Evolutionary conservation across 208 protist species (phyloP).

Genomic region (Acanthamoeba rhysodes): DNA sequence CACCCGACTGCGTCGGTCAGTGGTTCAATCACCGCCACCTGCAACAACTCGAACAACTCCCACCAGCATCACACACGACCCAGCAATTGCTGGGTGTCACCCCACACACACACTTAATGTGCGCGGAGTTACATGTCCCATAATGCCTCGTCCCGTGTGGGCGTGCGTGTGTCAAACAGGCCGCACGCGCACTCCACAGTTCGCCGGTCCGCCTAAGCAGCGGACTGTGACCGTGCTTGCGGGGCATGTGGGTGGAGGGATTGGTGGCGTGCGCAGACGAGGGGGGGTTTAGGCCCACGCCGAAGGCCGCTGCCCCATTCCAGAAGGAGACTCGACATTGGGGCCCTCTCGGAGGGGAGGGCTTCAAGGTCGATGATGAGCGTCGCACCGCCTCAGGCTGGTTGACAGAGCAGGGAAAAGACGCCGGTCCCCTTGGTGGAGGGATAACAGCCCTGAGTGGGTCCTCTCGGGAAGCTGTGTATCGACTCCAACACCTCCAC

Average conservation of each 20-base stretch:
- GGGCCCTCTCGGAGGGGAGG: not conserved
- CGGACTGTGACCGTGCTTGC: not conserved
- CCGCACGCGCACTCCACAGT: too few relatives aligned
- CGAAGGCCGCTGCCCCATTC: conserved; percentile 15
- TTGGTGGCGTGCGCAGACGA: not conserved
- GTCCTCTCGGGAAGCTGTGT: conserved; percentile 27
- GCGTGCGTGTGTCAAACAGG: too few relatives aligned
- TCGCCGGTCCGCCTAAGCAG: conserved; percentile 1
- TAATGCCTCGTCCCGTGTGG: too few relatives aligned
- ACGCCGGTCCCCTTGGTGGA: conserved; percentile 18
- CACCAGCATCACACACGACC: too few relatives aligned
- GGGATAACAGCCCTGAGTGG: conserved; percentile 16
- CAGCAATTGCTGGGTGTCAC: too few relatives aligned
- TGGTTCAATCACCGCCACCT: too few relatives aligned
- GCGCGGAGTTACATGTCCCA: too few relatives aligned
- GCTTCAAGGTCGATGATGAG: conserved; percentile 30
- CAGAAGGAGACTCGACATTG: conserved; percentile 30
- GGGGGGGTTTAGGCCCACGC: not conserved
- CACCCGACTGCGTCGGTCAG: too few relatives aligned
- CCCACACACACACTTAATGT: too few relatives aligned
- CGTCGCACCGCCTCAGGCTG: conserved; percentile 22
- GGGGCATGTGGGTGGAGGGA: conserved; percentile 11
- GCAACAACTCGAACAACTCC: too few relatives aligned
- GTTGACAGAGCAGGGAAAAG: conserved; percentile 22
- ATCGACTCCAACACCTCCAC: conserved; percentile 28